These are phyloP conservation scores for Aspergillus arachidicola DNA, from an alignment of 2,329 filamentous ascomycete species.

Conservation along the genomic window DNA sequence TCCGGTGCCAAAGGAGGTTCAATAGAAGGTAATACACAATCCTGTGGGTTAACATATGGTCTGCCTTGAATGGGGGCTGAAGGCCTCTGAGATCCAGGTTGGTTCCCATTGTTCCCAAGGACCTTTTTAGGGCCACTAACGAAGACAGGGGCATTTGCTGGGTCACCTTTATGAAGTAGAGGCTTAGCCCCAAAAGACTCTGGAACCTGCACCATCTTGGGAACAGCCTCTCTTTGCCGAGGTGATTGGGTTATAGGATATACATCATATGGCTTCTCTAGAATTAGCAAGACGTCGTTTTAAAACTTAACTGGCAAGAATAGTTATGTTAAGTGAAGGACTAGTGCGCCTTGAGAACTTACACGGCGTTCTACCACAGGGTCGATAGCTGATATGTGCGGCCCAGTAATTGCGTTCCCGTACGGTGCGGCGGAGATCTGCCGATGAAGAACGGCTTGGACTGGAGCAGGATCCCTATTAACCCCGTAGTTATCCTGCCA, in stretches of 20 bases:
- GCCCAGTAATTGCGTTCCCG: slow-evolving; percentile 17
- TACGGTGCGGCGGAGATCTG: slow-evolving; percentile 19
- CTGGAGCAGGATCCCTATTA: slow-evolving; percentile 16
- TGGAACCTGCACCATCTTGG: slow-evolving; percentile 24
- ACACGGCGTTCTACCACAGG: slow-evolving; percentile 20
- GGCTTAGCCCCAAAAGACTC: slow-evolving; percentile 21
- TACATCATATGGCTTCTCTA: slow-evolving; percentile 26
- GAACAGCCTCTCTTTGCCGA: slow-evolving; percentile 22
- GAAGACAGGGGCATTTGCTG: slow-evolving; percentile 34
- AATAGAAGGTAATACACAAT: slow-evolving; percentile 40
- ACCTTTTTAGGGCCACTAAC: slow-evolving; percentile 33
- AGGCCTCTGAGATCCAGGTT: slow-evolving; percentile 20
- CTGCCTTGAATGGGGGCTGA: slow-evolving; percentile 19
- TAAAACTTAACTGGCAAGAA: background rate
- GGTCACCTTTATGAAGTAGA: slow-evolving; percentile 19
- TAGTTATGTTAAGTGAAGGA: background rate
- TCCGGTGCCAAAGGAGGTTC: slow-evolving; percentile 30
- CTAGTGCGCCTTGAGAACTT: slow-evolving; percentile 16
- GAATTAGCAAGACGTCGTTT: slow-evolving; percentile 26
- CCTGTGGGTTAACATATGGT: slow-evolving; percentile 26
- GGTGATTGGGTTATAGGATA: slow-evolving; percentile 21
- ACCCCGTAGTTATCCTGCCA: slow-evolving; percentile 19
- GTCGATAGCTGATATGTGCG: slow-evolving; percentile 12
- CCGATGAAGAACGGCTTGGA: slow-evolving; percentile 12
- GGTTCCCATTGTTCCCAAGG: slow-evolving; percentile 19